These are phyloP conservation scores for Sphenostylis stenocarpa DNA, from an alignment of 306 rosid genomes.

Conservation along the genomic window DNA sequence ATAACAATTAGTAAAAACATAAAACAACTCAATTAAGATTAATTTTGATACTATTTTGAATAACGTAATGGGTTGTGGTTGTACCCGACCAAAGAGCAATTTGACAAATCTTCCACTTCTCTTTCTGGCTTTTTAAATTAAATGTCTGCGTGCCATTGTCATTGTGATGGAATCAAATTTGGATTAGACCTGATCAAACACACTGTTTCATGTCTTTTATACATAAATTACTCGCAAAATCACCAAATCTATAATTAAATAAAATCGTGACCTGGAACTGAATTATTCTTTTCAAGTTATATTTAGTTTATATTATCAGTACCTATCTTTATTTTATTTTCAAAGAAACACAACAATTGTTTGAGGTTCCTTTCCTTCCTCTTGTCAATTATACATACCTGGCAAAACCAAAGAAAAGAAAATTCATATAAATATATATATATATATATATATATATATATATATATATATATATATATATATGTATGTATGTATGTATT, in stretches of 20 bases:
- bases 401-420: too few species aligned
- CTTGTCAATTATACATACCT: too few species aligned
- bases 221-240: neutral
- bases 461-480: too few species aligned
- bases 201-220: neutral
- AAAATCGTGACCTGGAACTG: neutral
- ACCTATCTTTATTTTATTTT: neutral
- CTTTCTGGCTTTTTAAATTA: neutral
- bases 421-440: too few species aligned
- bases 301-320: neutral
- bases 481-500: too few species aligned
- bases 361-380: neutral
- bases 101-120: neutral
- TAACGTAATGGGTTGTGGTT: neutral
- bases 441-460: too few species aligned
- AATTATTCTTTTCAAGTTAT: neutral
- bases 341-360: neutral
- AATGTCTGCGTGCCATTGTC: neutral
- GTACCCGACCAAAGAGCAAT: neutral
- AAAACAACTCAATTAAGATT: too few species aligned
- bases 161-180: conserved; percentile 1
- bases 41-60: too few species aligned
- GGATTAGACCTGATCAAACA: conserved; percentile 13
- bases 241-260: neutral
- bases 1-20: too few species aligned